Evolutionary conservation across 2,329 filamentous ascomycete genomes (phyloP), one percentile per base, ranked within the genome.

Genomic region (Ciborinia camelliae): DNA sequence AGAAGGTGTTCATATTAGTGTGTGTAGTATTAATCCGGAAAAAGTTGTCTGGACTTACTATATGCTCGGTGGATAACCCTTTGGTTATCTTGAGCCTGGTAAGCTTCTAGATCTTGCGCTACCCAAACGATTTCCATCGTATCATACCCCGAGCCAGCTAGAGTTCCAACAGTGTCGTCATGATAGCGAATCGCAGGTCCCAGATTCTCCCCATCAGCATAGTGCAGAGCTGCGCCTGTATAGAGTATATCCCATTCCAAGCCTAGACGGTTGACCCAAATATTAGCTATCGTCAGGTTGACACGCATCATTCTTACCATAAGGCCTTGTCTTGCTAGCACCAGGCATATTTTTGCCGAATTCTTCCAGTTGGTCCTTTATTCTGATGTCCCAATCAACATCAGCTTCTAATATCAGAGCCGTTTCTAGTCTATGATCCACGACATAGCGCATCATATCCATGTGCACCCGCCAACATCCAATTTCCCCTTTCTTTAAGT

Each of bases 391-490:
- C 54, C 54, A 58, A 58, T 58, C 54, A 18, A 30, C 54, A 58
- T 58, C 39, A 30, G 39, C 54, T 58, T 58, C 54, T 30, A 58
- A 30, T 45, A 58, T 58, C 28, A 58, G n/a, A 12, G 54, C 54
- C n/a, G 54, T 58, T 43, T 58, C 39, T 2, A 58, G 54, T 43
- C 54, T 39, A 43, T 58, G 54, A 14, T 58, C 39, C 37, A 58
- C 54, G 20, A 58, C 23, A 43, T 58, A 58, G 26, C 54, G 54
- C 54, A 58, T 58, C 54, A 58, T 58, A n/a, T 58, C 15, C 54
- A 58, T 58, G 26, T 58, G 54, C 20, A 20, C 54, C 20, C 54
- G 15, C 54, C 54, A 58, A 58, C 54, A 43, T 41, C 39, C 54
- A 30, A 58, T 41, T 58, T 41, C n/a, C 20, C 37, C 35, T 58